Base-by-base conservation (phyloP, 768 basidiomycete species). In the Gautieria morchelliformis region DNA sequence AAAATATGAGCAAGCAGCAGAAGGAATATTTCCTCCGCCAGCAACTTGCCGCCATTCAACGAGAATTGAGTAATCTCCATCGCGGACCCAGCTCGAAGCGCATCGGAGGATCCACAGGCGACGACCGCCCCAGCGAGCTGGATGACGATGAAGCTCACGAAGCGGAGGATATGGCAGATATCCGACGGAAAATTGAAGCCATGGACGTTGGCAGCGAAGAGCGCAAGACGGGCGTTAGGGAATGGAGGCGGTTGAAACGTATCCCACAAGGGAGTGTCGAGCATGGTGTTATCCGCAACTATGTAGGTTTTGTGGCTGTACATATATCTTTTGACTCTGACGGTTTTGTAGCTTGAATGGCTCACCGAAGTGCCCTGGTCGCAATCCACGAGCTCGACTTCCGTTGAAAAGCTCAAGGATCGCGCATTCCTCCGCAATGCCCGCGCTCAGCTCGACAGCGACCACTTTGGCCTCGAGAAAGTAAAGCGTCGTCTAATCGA, bases 231-330 rank as follows among this genome's bases (percentile, higher is more conserved):
- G 87, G 86, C 22, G 78, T 85, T 0, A 71, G 89, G 35, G 94
- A 97, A 67, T 89, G 89, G 80, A 81, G 83, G 63, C 73, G 94
- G 44, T 71, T 96, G 33, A 87, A 84, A 68, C 81, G 91, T 19
- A 94, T 91, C n/a, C 91, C 92, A 0, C 82, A 84, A 35, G 89
- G 91, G 17, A 90, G 89, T 52, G 89, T 92, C 2, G 94, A 96
- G 73, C 83, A 89, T 65, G 90, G 92, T 4, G 93, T 95, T 37
- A 85, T 93, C 51, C 76, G 89, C 49, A 85, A 76, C 66, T 93
- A 88, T 67, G 90, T 89, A 64, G 63, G 85, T 74, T 22, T 27
- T 44, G 22, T 61, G 41, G 24, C 46, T 35, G 35, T 45, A 14
- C 1, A 33, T 19, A 63, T 52, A 45, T 62, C 41, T 27, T 37